phyloP scores from a whole-genome alignment of 2,329 filamentous ascomycete species.

The Dissoconium aciculare region DNA sequence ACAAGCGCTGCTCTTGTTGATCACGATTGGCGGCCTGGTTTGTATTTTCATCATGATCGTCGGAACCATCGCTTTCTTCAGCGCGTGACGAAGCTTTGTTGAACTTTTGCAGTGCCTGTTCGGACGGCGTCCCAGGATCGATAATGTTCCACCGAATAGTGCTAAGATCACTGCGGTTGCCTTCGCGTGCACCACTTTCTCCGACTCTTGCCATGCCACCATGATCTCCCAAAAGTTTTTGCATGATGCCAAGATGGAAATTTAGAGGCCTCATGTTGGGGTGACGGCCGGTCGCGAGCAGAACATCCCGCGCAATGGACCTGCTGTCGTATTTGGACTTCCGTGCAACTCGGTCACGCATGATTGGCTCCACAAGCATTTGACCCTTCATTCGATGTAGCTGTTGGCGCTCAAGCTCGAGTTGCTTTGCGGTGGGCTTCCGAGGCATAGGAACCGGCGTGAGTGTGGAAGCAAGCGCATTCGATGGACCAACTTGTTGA shows the following conservation, averaged over 20 bases:
- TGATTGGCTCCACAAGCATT: conserved; percentile 32
- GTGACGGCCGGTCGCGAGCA: conserved; percentile 47
- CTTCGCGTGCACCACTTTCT: conserved; percentile 22
- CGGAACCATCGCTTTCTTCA: conserved; percentile 3
- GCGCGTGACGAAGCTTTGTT: conserved; percentile 6
- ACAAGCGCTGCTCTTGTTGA: too few species aligned
- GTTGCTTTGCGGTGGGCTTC: conserved; percentile 17
- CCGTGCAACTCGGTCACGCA: conserved; percentile 32
- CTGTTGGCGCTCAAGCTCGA: conserved; percentile 15
- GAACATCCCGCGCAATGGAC: conserved; percentile 48
- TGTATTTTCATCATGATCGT: conserved; percentile 7
- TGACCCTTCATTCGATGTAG: conserved; percentile 17
- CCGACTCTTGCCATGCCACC: conserved; percentile 27
- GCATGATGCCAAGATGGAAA: conserved; percentile 36
- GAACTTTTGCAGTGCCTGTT: conserved; percentile 9
- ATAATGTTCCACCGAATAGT: conserved; percentile 49
- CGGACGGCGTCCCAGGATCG: conserved; percentile 38
- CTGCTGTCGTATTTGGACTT: conserved; percentile 43
- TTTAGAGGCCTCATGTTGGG: conserved; percentile 46
- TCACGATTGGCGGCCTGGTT: conserved; percentile 21
- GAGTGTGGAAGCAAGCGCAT: conserved; percentile 1
- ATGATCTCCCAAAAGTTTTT: conserved; percentile 25
- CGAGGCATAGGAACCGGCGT: conserved; percentile 10
- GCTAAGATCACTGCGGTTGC: conserved; percentile 33
- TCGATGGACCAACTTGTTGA: conserved; percentile 1